Evolutionary conservation across 129 eudicot genomes (phyloP), one percentile per base, ranked within the genome.

Genomic region (Pulicaria dysenterica): DNA sequence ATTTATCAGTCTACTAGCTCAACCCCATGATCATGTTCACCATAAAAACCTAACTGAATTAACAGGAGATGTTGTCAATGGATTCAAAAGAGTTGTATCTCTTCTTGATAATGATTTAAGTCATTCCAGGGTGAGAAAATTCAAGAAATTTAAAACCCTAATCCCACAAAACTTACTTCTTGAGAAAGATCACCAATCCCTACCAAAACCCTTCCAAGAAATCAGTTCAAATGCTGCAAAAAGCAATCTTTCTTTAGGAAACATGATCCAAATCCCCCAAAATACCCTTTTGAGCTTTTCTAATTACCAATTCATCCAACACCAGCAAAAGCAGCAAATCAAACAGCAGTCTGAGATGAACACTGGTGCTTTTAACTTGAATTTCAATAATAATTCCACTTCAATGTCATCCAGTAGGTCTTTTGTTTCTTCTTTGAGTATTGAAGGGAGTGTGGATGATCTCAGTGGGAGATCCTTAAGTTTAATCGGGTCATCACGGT

Each of bases 381-480:
- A 82, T 57, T 91, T 85, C 17, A 90, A 85, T 70, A 90, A 85
- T 70, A 76, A 83, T 63, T 88, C 97, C 14, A 80, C 97, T 6
- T 83, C 97, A 58, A 85, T 91, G 88, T 91, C 97, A 38, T 91
- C 97, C 2, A 82, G 77, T 37, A 77, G 89, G 73, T 91, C 97
- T 2, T 91, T 91, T 65, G 77, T 83, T 38, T 91, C 97, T 14
- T 85, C 97, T 0, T 78, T 91, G 89, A 91, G 95, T 42, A 77
- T 91, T 0, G 97, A 91, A 81, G 92, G 95, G 50, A 91, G 97
- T 78, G 97, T 91, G 71, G 83, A 91, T 59, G 88, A 81, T 80
- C 8, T 83, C 82, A 85, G 84, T 56, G 78, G 85, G 13, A 87
- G 50, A 37, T 65, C 82, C 3, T 88, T 89, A 37, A 77, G 73